phyloP scores from a whole-genome alignment of 345 rosid genomes.

The Eutrema japonicum region DNA sequence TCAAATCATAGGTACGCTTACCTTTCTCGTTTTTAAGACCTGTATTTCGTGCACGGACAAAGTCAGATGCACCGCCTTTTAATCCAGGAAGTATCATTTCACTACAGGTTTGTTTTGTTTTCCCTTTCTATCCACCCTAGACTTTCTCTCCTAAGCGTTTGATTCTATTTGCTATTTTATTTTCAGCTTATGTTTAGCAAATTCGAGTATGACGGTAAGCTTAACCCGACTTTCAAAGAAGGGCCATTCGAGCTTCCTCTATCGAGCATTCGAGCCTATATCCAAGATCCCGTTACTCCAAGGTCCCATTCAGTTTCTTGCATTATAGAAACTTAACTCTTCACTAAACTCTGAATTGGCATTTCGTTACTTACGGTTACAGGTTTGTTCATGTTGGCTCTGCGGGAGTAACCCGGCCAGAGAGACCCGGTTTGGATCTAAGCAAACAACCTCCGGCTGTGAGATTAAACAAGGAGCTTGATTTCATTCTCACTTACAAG shows the following conservation, averaged over 20 bases:
- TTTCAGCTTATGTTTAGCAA: conserved; percentile 97
- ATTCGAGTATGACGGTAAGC: conserved; percentile 92
- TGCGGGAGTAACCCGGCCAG: conserved; percentile 96
- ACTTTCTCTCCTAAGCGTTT: neutral
- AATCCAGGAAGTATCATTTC: conserved; percentile 72
- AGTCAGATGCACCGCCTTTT: conserved; percentile 76
- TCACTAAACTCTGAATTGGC: neutral
- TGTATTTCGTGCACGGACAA: conserved; percentile 77
- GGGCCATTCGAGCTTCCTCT: conserved; percentile 87
- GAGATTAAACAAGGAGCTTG: conserved; percentile 94
- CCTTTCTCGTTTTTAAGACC: conserved; percentile 91
- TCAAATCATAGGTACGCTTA: conserved; percentile 56
- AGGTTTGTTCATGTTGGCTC: conserved; percentile 96
- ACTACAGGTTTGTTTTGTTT: conserved; percentile 58
- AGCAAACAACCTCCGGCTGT: conserved; percentile 97
- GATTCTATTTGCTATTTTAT: conserved; percentile 32
- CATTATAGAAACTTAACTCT: neutral
- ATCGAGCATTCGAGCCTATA: conserved; percentile 61
- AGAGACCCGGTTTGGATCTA: conserved; percentile 91
- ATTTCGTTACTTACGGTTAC: conserved; percentile 3
- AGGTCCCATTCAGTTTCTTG: conserved; percentile 50
- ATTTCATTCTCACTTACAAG: conserved; percentile 81
- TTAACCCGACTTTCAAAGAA: conserved; percentile 85
- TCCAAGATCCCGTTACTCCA: conserved; percentile 81
- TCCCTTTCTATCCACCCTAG: neutral